phyloP scores from a whole-genome alignment of 2,329 filamentous ascomycete genomes.

The Colletotrichum sp. region DNA sequence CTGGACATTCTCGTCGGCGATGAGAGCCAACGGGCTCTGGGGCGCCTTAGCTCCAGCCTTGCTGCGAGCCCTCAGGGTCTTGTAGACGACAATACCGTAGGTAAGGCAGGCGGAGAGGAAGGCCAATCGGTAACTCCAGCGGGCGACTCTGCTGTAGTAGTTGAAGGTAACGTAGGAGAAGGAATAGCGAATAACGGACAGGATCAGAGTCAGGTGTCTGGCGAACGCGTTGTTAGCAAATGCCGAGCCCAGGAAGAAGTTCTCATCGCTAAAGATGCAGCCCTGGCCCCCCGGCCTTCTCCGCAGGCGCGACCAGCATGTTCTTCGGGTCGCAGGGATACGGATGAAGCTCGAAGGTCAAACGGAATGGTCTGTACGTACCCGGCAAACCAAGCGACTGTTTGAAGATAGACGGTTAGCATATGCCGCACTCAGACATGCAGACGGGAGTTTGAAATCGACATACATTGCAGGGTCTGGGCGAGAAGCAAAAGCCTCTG shows the following conservation, averaged over 20 bases:
- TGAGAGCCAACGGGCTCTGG: conserved; percentile 66
- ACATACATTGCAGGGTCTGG: conserved; percentile 90
- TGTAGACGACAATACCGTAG: conserved; percentile 98
- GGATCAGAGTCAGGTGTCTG: conserved; percentile 86
- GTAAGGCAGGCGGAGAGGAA: conserved; percentile 90
- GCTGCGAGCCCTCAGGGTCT: conserved; percentile 87
- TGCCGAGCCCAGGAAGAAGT: not conserved
- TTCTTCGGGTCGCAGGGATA: conserved; percentile 12
- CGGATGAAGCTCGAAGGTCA: conserved; percentile 11
- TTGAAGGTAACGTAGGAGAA: conserved; percentile 91
- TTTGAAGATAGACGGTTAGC: conserved; percentile 37
- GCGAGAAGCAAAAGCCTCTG: conserved; percentile 80
- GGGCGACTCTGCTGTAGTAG: conserved; percentile 77
- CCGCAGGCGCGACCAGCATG: not conserved
- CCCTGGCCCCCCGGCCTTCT: not conserved
- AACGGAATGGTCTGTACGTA: conserved; percentile 53
- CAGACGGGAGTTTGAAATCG: conserved; percentile 23
- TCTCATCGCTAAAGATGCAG: not conserved
- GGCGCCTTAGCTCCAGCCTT: conserved; percentile 72
- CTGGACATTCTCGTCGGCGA: conserved; percentile 94
- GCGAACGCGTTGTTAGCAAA: not conserved
- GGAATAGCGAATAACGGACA: conserved; percentile 81
- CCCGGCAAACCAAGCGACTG: conserved; percentile 83
- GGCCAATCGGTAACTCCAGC: conserved; percentile 86
- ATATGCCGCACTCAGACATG: conserved; percentile 24